phyloP scores from a whole-genome alignment of 2,329 filamentous ascomycete species.

The Aureobasidium mangrovei region DNA sequence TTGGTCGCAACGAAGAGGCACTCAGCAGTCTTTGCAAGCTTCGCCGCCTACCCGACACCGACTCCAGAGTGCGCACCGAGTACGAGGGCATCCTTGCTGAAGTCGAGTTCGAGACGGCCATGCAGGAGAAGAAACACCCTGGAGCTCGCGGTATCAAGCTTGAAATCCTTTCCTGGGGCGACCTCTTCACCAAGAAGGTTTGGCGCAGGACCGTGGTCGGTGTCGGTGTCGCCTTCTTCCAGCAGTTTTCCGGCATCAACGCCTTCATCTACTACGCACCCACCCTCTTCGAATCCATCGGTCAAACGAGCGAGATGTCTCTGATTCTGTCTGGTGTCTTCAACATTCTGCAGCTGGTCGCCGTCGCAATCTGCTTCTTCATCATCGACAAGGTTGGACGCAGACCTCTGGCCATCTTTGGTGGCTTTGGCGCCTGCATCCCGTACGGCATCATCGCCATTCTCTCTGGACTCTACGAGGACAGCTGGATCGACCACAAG shows the following conservation, averaged over 20 bases:
- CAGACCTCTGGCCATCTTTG: slow-evolving; percentile 43
- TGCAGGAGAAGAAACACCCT: slow-evolving; percentile 33
- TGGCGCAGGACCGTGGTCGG: slow-evolving; percentile 44
- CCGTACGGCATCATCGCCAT: slow-evolving; percentile 25
- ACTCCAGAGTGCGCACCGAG: slow-evolving; percentile 17
- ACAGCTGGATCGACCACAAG: slow-evolving; percentile 20
- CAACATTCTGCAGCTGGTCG: slow-evolving; percentile 55
- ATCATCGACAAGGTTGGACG: slow-evolving; percentile 58
- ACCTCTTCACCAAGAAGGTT: slow-evolving; percentile 44
- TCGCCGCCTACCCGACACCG: slow-evolving; percentile 18
- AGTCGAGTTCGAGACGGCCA: slow-evolving; percentile 15
- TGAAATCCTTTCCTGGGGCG: slow-evolving; percentile 41
- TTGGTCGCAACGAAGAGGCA: slow-evolving; percentile 26
- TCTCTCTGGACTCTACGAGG: slow-evolving; percentile 19
- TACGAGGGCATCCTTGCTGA: slow-evolving; percentile 18
- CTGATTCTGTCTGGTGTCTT: slow-evolving; percentile 51
- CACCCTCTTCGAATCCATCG: slow-evolving; percentile 46
- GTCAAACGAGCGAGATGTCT: slow-evolving; percentile 23
- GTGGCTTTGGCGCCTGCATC: slow-evolving; percentile 22
- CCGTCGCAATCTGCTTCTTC: slow-evolving; percentile 54
- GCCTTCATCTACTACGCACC: slow-evolving; percentile 54
- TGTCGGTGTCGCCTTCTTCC: slow-evolving; percentile 48
- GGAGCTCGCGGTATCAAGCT: slow-evolving; percentile 34
- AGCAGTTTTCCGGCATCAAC: slow-evolving; percentile 48
- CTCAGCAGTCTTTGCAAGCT: slow-evolving; percentile 23